Evolutionary conservation across 257 asterid genomes (phyloP), one percentile per base, ranked within the genome.

Genomic region (Eucommia ulmoides): DNA sequence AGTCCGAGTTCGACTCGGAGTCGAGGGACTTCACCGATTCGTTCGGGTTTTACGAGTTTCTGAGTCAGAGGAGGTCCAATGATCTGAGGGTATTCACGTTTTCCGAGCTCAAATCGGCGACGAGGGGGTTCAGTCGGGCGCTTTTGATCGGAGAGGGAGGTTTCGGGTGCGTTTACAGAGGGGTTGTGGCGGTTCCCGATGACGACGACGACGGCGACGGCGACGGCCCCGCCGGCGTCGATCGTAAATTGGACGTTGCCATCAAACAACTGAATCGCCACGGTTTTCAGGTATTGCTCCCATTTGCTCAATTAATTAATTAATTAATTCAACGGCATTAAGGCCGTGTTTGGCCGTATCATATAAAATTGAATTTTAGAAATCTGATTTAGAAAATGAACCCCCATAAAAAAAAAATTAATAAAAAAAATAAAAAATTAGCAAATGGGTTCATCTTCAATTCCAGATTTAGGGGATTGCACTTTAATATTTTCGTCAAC

Each of bases 201-300:
- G 35, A 52, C 8, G 80, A 49, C 54, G 45, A 78, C 51, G 75
- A 53, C n/a, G 45, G 29, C 26, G 62, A 60, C 14, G 24, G 61
- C 19, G 66, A 50, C 15, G 35, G 50, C 8, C 79, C 46, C 54
- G 45, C 78, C 51, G 75, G 55, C n/a, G 45, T 29, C 26, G 62
- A 60, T 14, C 24, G 61, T 17, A 68, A 50, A 15, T 41, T 72
- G 49, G 89, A 84, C 42, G 93, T 88, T 42, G 97, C 97, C 25
- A 38, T 88, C 64, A 88, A 88, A 65, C 96, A 86, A 74, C 51
- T 88, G 74, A 88, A 88, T 67, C 84, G 95, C 52, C 73, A 74
- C 60, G 97, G 96, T 38, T 82, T 71, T 80, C 97, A 88, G 97
- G 97, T 92, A 84, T 60, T n/a, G n/a, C n/a, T n/a, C n/a, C n/a